Base-by-base conservation (phyloP, 106 monocot species). In the Apostasia shenzhenica region DNA sequence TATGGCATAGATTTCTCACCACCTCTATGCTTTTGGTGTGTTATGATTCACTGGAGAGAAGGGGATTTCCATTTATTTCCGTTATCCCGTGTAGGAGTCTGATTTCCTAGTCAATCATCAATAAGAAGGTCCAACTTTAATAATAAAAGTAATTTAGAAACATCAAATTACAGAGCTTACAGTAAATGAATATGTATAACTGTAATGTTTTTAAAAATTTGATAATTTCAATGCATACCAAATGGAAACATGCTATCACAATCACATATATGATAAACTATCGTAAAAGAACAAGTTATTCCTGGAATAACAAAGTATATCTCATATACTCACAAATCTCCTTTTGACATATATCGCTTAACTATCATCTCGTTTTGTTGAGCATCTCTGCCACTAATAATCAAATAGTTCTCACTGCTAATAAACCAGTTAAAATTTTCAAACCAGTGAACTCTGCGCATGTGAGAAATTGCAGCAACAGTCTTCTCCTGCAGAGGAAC, bases 401-500 rank as follows among this genome's bases (percentile, higher is more conserved):
- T 80, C 72, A 99, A 70, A 81, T 93, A 99, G 70, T 99, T 99
- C 71, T 99, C 99, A 48, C 99, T 93, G 66, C 90, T 93, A 67
- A 99, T 90, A 69, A 99, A 99, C 99, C 99, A 99, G 69, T 99
- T 99, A 76, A 99, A 99, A 75, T 99, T 99, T 90, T 99, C 99
- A 73, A 99, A 99, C 99, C 99, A 99, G 63, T 99, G 93, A 67
- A 99, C 99, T 85, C 88, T 99, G 60, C 99, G 89, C 61, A 99
- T 90, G 70, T 99, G 99, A 61, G 92, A 76, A 57, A 99, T 99
- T 72, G 89, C 85, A 61, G 99, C 93, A 81, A 99, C 90, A 68
- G 92, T 90, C 63, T 99, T 99, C 83, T 99, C 97, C 97, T 97
- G 79, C 42, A 82, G 81, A 66, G 43, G 13, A 76, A 55, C 14